phyloP scores from a whole-genome alignment of 2,329 filamentous ascomycete genomes.

The Xylariaceae sp. region DNA sequence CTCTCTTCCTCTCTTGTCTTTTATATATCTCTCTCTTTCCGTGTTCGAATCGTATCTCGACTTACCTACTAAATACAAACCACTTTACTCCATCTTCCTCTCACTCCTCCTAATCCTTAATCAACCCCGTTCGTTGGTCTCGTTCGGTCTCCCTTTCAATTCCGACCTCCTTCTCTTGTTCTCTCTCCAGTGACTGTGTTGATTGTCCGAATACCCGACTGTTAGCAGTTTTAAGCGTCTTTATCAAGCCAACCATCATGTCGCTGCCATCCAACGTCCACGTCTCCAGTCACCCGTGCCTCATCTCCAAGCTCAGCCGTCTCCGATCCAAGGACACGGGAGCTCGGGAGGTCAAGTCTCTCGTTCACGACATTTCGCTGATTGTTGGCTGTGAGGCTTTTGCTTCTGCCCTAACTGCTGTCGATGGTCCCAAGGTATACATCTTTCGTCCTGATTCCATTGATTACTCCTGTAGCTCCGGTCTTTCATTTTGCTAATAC shows the following conservation, averaged over 20 bases:
- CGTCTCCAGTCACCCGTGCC: slow-evolving; percentile 79
- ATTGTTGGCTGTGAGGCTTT: slow-evolving; percentile 82
- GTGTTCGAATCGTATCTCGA: background rate
- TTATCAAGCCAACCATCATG: slow-evolving; percentile 19
- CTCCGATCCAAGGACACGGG: slow-evolving; percentile 68
- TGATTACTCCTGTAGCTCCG: background rate
- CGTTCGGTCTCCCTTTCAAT: background rate
- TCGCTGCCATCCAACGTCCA: slow-evolving; percentile 59
- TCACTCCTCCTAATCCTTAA: background rate
- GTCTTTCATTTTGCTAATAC: slow-evolving; percentile 5
- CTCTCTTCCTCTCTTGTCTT: no score
- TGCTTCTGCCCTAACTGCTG: slow-evolving; percentile 52
- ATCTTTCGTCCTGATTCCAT: slow-evolving; percentile 21
- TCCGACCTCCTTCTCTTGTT: background rate
- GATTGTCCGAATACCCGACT: no score
- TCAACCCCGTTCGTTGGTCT: background rate
- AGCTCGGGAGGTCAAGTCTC: slow-evolving; percentile 68
- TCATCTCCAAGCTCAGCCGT: slow-evolving; percentile 83
- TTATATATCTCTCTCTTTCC: no score
- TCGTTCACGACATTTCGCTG: slow-evolving; percentile 81
- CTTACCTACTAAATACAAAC: background rate
- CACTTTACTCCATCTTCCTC: background rate
- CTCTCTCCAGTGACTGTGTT: background rate
- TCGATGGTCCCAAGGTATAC: slow-evolving; percentile 58
- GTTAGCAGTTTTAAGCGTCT: no score